Percentiles rank a stretch among this genome's conserved stretches.
phyloP scores from a whole-genome alignment of 768 basidiomycete species.

The Solioccasus polychromus region DNA sequence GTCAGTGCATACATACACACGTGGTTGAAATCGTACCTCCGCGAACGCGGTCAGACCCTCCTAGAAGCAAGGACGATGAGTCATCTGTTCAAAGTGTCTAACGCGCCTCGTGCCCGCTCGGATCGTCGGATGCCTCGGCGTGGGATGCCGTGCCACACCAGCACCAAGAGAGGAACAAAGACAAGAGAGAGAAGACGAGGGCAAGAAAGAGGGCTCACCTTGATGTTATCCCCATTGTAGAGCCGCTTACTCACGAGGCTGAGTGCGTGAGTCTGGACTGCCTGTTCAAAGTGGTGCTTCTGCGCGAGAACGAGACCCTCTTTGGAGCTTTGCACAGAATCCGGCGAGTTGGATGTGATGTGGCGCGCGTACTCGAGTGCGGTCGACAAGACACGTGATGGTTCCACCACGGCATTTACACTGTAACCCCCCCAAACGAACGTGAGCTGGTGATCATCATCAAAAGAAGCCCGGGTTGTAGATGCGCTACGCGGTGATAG shows the following conservation, averaged over 20 bases:
- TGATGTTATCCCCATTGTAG: constrained; percentile 66
- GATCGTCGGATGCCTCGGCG: no score
- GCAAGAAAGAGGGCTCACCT: constrained; percentile 38
- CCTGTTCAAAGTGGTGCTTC: constrained; percentile 49
- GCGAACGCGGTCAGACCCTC: constrained; percentile 70
- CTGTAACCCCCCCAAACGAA: constrained; percentile 34
- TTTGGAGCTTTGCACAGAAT: constrained; percentile 76
- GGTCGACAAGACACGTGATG: constrained; percentile 47
- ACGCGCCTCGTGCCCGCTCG: no score
- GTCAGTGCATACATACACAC: no score
- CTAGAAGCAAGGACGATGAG: constrained; percentile 33
- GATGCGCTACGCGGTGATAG: constrained; percentile 10
- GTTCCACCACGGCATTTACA: constrained; percentile 68
- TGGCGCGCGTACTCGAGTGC: constrained; percentile 61
- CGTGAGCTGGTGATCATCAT: constrained; percentile 14
- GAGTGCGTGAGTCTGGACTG: constrained; percentile 44
- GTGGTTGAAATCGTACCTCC: constrained; percentile 28
- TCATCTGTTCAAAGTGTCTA: no score
- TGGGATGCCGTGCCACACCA: no score
- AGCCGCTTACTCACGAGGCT: constrained; percentile 49
- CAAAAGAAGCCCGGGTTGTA: constrained; percentile 3
- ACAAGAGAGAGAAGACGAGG: constrained; percentile 1
- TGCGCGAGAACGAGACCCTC: constrained; percentile 59
- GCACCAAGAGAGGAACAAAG: background rate
- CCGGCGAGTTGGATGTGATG: constrained; percentile 68